A percentile compares a stretch with the other conserved stretches of the same genome.
These are phyloP conservation scores for Plectosphaerella plurivora DNA, from an alignment of 2,329 filamentous ascomycete genomes.

Conservation along the genomic window DNA sequence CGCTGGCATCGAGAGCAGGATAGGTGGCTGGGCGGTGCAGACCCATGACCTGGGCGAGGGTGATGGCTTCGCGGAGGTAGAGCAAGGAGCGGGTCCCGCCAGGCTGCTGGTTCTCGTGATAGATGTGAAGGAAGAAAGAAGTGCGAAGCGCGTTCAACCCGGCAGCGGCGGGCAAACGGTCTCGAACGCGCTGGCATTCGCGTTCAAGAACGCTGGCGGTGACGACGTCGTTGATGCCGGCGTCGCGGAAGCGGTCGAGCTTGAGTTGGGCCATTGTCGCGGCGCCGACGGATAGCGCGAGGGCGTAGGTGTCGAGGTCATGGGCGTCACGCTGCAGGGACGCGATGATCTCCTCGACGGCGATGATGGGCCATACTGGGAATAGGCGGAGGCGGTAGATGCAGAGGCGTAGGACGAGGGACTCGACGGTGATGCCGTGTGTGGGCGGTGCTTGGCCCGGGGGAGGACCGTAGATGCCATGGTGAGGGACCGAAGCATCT, in stretches of 20 bases:
- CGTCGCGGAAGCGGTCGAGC: conserved; percentile 25
- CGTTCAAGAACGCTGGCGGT: conserved; percentile 26
- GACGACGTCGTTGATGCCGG: conserved; percentile 21
- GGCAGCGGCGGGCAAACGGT: conserved; percentile 19
- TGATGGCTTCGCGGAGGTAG: conserved; percentile 46
- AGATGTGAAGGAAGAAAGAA: conserved; percentile 48
- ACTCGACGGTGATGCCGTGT: conserved; percentile 8
- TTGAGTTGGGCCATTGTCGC: conserved; percentile 45
- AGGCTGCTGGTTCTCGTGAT: conserved; percentile 42
- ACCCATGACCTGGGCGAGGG: conserved; percentile 43
- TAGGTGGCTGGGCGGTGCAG: conserved; percentile 41
- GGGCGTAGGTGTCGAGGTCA: conserved; percentile 28
- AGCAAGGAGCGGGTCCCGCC: conserved; percentile 42
- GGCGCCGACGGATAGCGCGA: conserved; percentile 41
- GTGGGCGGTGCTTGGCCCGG: neutral
- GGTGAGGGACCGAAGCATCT: neutral
- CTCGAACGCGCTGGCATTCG: conserved; percentile 27
- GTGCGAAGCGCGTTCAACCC: conserved; percentile 37
- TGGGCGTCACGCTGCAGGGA: conserved; percentile 26
- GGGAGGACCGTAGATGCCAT: no score
- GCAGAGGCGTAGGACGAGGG: conserved; percentile 25
- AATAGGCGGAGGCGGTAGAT: conserved; percentile 45
- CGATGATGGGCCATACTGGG: conserved; percentile 47
- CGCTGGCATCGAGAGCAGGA: conserved; percentile 22
- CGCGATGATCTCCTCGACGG: conserved; percentile 35